Conservation (phyloP, 371 early-diverging fungal species). For the Rhizopus delemar region DNA sequence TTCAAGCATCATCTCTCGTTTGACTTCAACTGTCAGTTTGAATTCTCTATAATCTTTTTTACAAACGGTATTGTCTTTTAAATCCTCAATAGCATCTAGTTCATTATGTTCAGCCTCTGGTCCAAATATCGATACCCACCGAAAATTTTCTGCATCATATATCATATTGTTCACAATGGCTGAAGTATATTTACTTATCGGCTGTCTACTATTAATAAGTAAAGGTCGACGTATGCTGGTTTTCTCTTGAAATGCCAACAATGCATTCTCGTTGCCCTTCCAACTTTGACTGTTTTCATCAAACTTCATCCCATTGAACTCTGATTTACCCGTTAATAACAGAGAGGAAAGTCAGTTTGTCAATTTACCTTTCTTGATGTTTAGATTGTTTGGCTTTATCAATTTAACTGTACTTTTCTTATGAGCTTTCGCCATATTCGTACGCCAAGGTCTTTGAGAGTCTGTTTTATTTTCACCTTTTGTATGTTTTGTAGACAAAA, state of each 20-base stretch:
- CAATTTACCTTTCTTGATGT: constrained; percentile 28
- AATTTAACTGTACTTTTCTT: constrained; percentile 17
- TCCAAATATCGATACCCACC: constrained; percentile 22
- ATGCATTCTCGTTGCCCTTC: constrained; percentile 40
- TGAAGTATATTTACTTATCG: constrained; percentile 18
- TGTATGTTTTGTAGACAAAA: constrained; percentile 3
- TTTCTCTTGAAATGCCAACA: constrained; percentile 23
- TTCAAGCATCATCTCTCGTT: constrained; percentile 32
- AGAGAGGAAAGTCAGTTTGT: not conserved
- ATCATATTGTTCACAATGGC: constrained; percentile 19
- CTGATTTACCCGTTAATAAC: constrained; percentile 10
- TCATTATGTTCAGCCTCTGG: constrained; percentile 13
- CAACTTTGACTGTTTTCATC: constrained; percentile 25
- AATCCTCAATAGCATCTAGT: constrained; percentile 25
- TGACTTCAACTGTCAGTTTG: constrained; percentile 23
- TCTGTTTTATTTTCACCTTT: constrained; percentile 16
- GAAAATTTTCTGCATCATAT: constrained; percentile 16
- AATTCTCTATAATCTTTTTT: constrained; percentile 21
- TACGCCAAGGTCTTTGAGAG: constrained; percentile 33
- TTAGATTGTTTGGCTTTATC: constrained; percentile 28
- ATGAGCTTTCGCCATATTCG: constrained; percentile 26
- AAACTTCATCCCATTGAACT: constrained; percentile 38
- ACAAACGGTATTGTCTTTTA: constrained; percentile 6
- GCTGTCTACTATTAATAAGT: constrained; percentile 21
- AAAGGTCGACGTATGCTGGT: constrained; percentile 19